phyloP scores from a whole-genome alignment of 208 protist genomes.

The Tritrichomonas musculus region DNA sequence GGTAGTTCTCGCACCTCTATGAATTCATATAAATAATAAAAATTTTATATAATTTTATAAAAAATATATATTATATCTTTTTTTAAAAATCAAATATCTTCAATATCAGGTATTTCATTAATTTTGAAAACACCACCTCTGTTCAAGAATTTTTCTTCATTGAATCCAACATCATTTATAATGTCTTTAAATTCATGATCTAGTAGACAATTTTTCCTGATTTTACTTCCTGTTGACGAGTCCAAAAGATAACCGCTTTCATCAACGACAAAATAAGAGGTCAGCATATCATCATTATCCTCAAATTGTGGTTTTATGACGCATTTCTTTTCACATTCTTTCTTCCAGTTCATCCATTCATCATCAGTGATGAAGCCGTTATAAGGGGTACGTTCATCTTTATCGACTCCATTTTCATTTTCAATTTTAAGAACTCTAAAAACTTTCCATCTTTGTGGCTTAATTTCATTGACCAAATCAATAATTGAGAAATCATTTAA shows the following conservation, averaged over 20 bases:
- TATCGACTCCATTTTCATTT: conserved; percentile 18
- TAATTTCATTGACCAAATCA: background rate
- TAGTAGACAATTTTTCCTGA: background rate
- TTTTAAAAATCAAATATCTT: too few relatives aligned
- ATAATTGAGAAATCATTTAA: background rate
- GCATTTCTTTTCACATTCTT: background rate
- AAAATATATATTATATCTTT: too few relatives aligned
- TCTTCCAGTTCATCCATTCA: background rate
- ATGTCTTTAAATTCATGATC: background rate
- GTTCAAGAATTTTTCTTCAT: background rate
- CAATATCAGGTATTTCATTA: too few relatives aligned
- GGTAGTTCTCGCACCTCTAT: too few relatives aligned
- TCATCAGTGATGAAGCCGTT: background rate
- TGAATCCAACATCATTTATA: background rate
- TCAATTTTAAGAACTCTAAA: conserved; percentile 17
- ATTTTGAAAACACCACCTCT: background rate
- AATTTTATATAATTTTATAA: too few relatives aligned
- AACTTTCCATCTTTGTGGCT: conserved; percentile 25
- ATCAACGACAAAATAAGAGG: background rate
- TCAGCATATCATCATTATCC: conserved; percentile 10
- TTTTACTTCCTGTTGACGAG: background rate
- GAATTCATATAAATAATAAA: too few relatives aligned
- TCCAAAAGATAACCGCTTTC: background rate
- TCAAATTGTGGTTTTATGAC: background rate
- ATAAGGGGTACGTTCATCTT: background rate